Base-by-base conservation (phyloP, 1,284 basidiomycete species). In the Boletus smithii region DNA sequence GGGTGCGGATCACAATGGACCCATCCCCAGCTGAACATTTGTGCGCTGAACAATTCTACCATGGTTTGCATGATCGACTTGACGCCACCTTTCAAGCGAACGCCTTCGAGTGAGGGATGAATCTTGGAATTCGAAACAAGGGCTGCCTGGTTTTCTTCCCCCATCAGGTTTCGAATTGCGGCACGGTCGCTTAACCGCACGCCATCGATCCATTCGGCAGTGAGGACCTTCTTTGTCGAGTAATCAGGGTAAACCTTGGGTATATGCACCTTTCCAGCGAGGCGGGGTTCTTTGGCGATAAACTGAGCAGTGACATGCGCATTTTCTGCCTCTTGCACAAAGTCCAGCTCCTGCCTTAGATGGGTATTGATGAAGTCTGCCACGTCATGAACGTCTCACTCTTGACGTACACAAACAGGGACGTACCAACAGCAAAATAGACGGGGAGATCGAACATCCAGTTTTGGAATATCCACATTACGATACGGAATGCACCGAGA, bases 1-100 rank as follows among this genome's bases (percentile, higher is more conserved):
- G 85, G 84, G 59, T 88, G 85, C 0, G 84, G 88, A 50, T 91
- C 85, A 55, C 83, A 86, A 65, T 88, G 85, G 1, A 91, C 81
- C 75, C 85, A 93, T 5, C 91, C 91, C 86, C 87, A 95, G 50
- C 79, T 79, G 65, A 95, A 95, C 61, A 92, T 91, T 73, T 89
- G 85, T 0, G 85, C 84, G 23, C 81, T 81, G 70, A 90, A 90
- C 2, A 93, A 75, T 47, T 90, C 88, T 20, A 89, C 81, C 79
- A 91, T 90, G 14, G 82, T 82, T 46, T 85, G 75, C 84, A 91
- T 87, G 48, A 87, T 72, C 32, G 80, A 75, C 49, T 78, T 73
- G 13, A 81, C 69, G 8, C 84, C 85, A 6, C 85, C 85, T 54
- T 75, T 76, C n/a, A 86, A 69, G 6, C 71, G 70, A 33, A 68